These are phyloP conservation scores for Penicillium angulare DNA, from an alignment of 495 filamentous ascomycete species.

Conservation along the genomic window DNA sequence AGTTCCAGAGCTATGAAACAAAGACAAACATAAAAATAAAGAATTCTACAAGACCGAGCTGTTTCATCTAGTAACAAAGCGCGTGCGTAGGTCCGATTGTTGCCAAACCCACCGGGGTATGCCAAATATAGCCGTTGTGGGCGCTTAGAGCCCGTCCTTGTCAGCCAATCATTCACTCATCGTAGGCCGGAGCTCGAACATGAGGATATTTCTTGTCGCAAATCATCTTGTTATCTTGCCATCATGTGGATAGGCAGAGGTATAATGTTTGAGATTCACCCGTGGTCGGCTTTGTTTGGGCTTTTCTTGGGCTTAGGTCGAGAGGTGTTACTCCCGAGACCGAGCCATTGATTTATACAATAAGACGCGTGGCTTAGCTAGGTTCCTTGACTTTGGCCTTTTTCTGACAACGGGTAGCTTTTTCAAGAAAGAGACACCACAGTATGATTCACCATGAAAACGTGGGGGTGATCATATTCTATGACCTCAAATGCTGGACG, in stretches of 20 bases:
- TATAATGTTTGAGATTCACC: background rate
- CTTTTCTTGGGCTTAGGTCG: too few species aligned
- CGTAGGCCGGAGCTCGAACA: slow-evolving; percentile 9
- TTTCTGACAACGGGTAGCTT: too few species aligned
- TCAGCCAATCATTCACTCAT: slow-evolving; percentile 15
- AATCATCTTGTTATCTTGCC: background rate
- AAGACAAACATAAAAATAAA: slow-evolving; percentile 18
- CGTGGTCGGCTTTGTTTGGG: background rate
- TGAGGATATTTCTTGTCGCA: background rate
- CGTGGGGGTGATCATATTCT: too few species aligned
- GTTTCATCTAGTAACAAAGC: slow-evolving; percentile 23
- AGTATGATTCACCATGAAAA: too few species aligned
- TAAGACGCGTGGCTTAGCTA: too few species aligned
- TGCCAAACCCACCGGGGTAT: slow-evolving; percentile 5
- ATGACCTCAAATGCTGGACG: too few species aligned
- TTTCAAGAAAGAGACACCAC: too few species aligned
- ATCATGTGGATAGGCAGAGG: background rate
- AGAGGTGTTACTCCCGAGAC: too few species aligned
- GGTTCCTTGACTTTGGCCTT: too few species aligned
- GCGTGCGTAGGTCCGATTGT: slow-evolving; percentile 8
- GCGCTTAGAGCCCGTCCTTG: slow-evolving; percentile 22
- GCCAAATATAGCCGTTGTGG: slow-evolving; percentile 23
- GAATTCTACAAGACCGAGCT: slow-evolving; percentile 8
- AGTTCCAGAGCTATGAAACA: slow-evolving; percentile 20
- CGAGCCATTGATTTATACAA: too few species aligned